Base-by-base conservation (phyloP, 2,329 filamentous ascomycete genomes). In the Aspergillus quadricinctus region DNA sequence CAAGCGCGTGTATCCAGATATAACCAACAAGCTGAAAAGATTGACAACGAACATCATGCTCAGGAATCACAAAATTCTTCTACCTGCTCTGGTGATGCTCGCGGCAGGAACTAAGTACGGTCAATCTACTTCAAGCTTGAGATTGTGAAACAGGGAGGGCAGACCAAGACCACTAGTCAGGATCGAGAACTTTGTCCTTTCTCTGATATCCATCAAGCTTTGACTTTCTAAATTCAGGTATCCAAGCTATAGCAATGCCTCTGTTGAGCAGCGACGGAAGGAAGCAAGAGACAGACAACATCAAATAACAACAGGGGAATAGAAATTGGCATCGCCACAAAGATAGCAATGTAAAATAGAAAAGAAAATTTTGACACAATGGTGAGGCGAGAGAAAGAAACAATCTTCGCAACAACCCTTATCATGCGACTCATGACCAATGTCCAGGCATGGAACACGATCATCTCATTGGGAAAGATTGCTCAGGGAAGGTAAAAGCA, bases 321-420 rank as follows among this genome's bases (percentile, higher is more conserved):
- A 46, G 41, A 41, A 57, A 40, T 48, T 54, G 45, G 37, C 45
- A 55, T 54, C 48, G 54, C 59, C 53, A 52, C 58, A 51, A 45
- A 56, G 53, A 58, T 53, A 57, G 56, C 58, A 57, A 51, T 55
- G 53, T 59, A 48, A 58, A 58, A 53, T 49, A 55, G 57, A 58
- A 50, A 51, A 48, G 49, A 51, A 37, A 37, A 57, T 45, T 53
- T 41, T 27, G 52, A 45, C 49, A 57, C 40, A 40, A 57, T 50
- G 46, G 37, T 41, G 41, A 46, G 58, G 62, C 58, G 58, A 63
- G 53, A 48, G 58, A 54, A 54, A 58, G 50, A 54, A 56, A 60
- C 57, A 65, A 62, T 69, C 66, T 69, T 70, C 67, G 62, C 61
- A 61, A 59, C 60, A 65, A 64, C 66, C 66, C 69, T 67, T 65